Base-by-base conservation (phyloP, 768 basidiomycete species). In the Lactarius tabidus region DNA sequence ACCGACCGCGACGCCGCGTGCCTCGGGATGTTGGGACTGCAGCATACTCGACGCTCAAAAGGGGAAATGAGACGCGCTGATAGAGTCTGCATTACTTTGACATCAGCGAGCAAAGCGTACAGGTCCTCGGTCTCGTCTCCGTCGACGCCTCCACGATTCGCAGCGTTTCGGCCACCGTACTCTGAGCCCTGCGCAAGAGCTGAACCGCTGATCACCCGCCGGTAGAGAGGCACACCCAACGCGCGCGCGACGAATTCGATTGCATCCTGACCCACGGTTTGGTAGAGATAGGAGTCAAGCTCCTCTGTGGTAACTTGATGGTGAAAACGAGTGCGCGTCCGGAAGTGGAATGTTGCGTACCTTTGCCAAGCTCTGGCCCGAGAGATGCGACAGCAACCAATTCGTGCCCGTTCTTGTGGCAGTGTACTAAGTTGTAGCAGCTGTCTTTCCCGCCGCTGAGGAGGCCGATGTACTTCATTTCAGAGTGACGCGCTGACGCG, bases 41-140 rank as follows among this genome's bases (percentile, higher is more conserved):
- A 71, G 62, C 36, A 53, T 62, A 31, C 51, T 38, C 59, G 36
- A 65, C 15, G 43, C 53, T 57, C 58, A 67, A 28, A 66, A 41
- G 45, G 45, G 28, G 33, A 20, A 57, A 14, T 3, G n/a, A 43
- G 35, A 39, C 43, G 38, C 28, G 59, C 39, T 41, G 52, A 53
- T 17, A 56, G 57, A 60, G 33, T 56, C 45, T 51, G 54, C 56
- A 57, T 26, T 67, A 95, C 95, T 83, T 94, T 88, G 63, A 98
- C 92, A 23, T 80, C 77, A 20, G 77, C 77, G 23, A 99, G 78
- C 35, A 99, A 75, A 26, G 79, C 81, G 70, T 85, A 85, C 33
- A 99, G 81, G 77, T 99, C 97, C 73, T 99, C 97, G 0, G 97
- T 98, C 79, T 99, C 97, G 75, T 99, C 97, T 3, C 94, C 95